Percentiles rank a stretch among this genome's conserved stretches.
These are phyloP conservation scores for Haplographium delicatum DNA, from an alignment of 495 filamentous ascomycete species.

Conservation along the genomic window DNA sequence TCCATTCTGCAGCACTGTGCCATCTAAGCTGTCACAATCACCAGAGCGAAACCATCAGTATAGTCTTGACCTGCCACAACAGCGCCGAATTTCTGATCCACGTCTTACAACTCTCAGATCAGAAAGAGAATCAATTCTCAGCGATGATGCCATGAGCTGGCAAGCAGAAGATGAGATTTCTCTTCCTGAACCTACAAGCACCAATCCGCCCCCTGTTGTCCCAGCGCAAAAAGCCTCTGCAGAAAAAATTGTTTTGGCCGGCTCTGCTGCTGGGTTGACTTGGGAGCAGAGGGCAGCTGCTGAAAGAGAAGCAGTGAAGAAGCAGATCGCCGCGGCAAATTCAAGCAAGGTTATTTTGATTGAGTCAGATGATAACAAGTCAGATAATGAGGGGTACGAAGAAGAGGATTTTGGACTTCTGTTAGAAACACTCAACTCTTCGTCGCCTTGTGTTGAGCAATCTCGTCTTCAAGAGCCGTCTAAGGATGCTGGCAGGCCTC, in stretches of 20 bases:
- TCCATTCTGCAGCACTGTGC: constrained; percentile 16
- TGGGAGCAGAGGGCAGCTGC: constrained; percentile 13
- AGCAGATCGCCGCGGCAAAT: constrained; percentile 14
- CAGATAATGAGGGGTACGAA: constrained; percentile 32
- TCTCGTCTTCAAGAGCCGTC: neutral
- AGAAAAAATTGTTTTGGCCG: constrained; percentile 4
- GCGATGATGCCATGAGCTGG: constrained; percentile 28
- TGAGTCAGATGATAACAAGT: constrained; percentile 16
- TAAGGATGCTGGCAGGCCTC: constrained; percentile 22
- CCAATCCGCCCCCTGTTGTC: neutral
- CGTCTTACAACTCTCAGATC: constrained; percentile 6
- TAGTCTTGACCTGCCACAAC: constrained; percentile 11
- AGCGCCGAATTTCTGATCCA: constrained; percentile 7
- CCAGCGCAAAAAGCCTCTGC: constrained; percentile 4
- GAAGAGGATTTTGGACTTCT: constrained; percentile 32
- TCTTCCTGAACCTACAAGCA: neutral
- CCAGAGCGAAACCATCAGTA: constrained; percentile 15
- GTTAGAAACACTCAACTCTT: constrained; percentile 25
- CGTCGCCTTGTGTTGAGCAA: constrained; percentile 16
- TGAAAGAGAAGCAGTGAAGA: constrained; percentile 19
- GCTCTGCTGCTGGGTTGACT: neutral
- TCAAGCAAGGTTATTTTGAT: constrained; percentile 21
- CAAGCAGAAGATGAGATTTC: constrained; percentile 21
- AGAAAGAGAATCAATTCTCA: constrained; percentile 5
- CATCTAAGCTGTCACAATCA: neutral